Evolutionary conservation across 2,329 filamentous ascomycete genomes (phyloP), one percentile per base, ranked within the genome.

Genomic region (Fusarium sp.): DNA sequence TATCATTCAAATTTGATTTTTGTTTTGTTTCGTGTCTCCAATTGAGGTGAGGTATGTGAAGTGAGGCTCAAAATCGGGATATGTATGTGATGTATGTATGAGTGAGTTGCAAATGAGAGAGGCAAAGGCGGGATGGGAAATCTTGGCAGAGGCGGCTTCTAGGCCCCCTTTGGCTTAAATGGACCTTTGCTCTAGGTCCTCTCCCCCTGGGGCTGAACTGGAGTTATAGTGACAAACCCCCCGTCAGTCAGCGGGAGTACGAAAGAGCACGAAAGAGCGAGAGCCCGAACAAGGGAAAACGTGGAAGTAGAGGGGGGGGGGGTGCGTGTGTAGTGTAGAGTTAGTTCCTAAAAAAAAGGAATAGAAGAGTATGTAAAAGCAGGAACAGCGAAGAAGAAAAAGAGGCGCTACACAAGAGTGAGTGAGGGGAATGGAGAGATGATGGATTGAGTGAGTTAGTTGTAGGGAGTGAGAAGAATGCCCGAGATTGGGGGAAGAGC

Each of bases 1-100:
- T 56, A 54, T 61, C 65, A 69, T 69, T 44, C 58, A 62, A 54
- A 28, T 16, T n/a, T 49, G 16, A 11, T 3, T 23, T 40, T 38
- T 65, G 33, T 8, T 46, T 40, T 65, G 42, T 11, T 51, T 49
- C 23, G 23, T 23, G 23, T 23, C 23, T 23, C 23, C 4, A 23
- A 23, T 23, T 23, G 23, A 23, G 23, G 30, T 30, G 30, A 30
- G 10, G 30, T 30, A 9, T 8, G 8, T 30, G 30, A 30, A n/a
- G 36, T 28, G 30, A 28, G 20, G 31, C 40, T 42, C 23, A 42
- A 40, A 40, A 40, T 40, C 20, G 20, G 20, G 20, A 30, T 30
- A 23, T 23, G 30, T 30, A 30, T 30, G 30, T 30, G 10, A 30
- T 30, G 30, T 30, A 30, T 30, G 30, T 30, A 11, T 30, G 30